Evolutionary conservation across 768 basidiomycete genomes (phyloP), one percentile per base, ranked within the genome.

Genomic region (Termitomyces sp.): DNA sequence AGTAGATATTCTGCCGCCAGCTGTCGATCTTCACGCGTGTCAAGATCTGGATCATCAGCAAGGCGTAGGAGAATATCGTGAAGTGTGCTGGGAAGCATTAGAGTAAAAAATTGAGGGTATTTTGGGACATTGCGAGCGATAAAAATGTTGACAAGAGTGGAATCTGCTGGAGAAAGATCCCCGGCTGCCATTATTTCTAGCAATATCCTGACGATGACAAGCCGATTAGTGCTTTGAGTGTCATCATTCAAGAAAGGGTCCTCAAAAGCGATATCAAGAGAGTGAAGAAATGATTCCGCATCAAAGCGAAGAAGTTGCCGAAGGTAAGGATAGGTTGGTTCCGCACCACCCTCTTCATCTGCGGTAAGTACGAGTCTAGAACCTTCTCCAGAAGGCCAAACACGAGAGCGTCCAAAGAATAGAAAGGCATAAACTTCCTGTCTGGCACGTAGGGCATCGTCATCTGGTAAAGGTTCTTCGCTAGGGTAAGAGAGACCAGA

Each of bases 61-160:
- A 99, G 85, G 6, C 82, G 82, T 58, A 89, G 77, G 50, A 99
- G 82, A 64, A 98, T 84, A 42, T 74, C 78, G 64, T 94, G 88
- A 18, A 94, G 77, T 4, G 81, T 75, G 59, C 81, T 86, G 1
- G 87, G 82, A 0, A 87, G 72, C 43, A 94, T 76, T 60, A 81
- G 71, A 49, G 35, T 45, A 14, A 94, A 79, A 70, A 87, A 92
- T 71, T 97, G 94, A 1, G 90, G 86, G 72, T 98, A 99, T 73
- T 98, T 98, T 0, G 97, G 93, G 12, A 97, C 84, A 70, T 98
- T 99, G 58, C 95, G 88, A 4, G 97, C 92, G 57, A 98, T 81
- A 72, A 99, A 99, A 60, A 99, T 98, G 67, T 95, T 86, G 51
- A 96, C 80, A 70, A 99, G 91, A 3, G 91, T 94, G 58, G 76